Evolutionary conservation across 176 grass and related monocot species (phyloP).

Genomic region (Carex parvula): DNA sequence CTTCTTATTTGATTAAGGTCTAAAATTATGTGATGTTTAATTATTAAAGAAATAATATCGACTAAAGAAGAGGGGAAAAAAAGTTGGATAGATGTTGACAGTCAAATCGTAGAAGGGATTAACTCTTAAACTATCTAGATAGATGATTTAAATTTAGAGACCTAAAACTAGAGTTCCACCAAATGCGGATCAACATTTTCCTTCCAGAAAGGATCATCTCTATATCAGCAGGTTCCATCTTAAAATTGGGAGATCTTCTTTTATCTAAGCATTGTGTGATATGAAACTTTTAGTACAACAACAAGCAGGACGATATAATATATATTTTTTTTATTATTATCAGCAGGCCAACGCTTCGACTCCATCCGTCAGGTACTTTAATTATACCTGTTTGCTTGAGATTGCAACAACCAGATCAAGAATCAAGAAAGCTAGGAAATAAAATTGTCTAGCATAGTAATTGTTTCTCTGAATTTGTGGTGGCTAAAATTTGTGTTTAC

Average conservation of each 20-base stretch:
- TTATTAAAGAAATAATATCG: too few relatives aligned
- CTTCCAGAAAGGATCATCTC: neutral
- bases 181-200: neutral
- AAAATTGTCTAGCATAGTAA: neutral
- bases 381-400: neutral
- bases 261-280: neutral
- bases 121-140: too few relatives aligned
- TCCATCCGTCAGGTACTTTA: constrained; percentile 41
- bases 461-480: neutral
- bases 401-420: neutral
- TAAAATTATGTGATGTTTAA: too few relatives aligned
- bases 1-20: too few relatives aligned
- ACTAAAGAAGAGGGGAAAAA: too few relatives aligned
- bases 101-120: too few relatives aligned
- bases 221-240: neutral
- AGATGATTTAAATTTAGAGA: too few relatives aligned
- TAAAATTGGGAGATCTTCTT: too few relatives aligned
- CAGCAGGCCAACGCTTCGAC: constrained; percentile 31
- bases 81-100: too few relatives aligned
- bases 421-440: neutral
- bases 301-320: neutral
- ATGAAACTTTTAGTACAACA: neutral
- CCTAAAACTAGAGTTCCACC: too few relatives aligned
- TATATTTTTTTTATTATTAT: too few relatives aligned
- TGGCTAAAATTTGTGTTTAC: neutral